Percentiles rank a stretch among this genome's conserved stretches.
Conservation (phyloP, 2,329 filamentous ascomycete genomes). For the Penicillium digitatum region DNA sequence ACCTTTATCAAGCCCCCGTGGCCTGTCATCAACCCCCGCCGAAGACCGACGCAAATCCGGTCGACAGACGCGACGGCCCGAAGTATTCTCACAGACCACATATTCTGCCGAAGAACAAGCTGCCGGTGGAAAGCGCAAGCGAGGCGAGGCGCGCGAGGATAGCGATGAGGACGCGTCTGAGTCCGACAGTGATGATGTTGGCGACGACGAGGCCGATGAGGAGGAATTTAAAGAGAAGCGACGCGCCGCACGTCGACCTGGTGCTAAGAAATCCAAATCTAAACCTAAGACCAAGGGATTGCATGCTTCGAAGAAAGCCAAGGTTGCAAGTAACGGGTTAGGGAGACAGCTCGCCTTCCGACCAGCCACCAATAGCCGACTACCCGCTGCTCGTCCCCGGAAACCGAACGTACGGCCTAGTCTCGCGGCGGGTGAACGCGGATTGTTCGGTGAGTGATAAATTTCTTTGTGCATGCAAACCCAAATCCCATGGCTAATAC, state of each 20-base stretch:
- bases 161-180: slow-evolving; percentile 36
- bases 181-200: slow-evolving; percentile 39
- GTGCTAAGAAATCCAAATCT: slow-evolving; percentile 34
- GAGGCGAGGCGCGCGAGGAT: slow-evolving; percentile 36
- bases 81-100: slow-evolving; percentile 39
- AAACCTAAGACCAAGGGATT: slow-evolving; percentile 37
- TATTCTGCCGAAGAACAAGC: slow-evolving; percentile 27
- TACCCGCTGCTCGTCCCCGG: slow-evolving; percentile 45
- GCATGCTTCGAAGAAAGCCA: slow-evolving; percentile 52
- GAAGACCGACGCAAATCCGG: slow-evolving; percentile 44
- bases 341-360: slow-evolving; percentile 53
- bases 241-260: slow-evolving; percentile 35
- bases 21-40: slow-evolving; percentile 21
- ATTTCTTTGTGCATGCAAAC: neutral
- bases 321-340: slow-evolving; percentile 49
- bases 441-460: slow-evolving; percentile 52
- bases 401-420: slow-evolving; percentile 52
- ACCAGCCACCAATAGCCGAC: slow-evolving; percentile 46
- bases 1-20: slow-evolving; percentile 8
- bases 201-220: slow-evolving; percentile 43
- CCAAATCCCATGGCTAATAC: slow-evolving; percentile 24
- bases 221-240: slow-evolving; percentile 48
- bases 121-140: slow-evolving; percentile 50
- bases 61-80: slow-evolving; percentile 42
- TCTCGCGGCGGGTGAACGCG: slow-evolving; percentile 51